A percentile compares a stretch with the other conserved stretches of the same genome.
Conservation (phyloP, 1,139 yeast genomes). For the Pneumocystis canis region DNA sequence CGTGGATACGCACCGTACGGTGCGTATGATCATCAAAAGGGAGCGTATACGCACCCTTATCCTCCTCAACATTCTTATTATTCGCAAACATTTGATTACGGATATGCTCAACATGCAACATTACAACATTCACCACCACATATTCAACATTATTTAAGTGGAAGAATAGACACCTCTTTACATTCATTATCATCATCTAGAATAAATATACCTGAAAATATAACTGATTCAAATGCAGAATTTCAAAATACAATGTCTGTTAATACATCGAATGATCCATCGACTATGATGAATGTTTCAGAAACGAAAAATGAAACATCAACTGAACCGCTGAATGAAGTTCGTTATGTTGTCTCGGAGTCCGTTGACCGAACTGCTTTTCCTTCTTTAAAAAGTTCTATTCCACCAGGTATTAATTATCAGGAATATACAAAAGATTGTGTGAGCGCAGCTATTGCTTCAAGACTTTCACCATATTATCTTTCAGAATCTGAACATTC, state of each 20-base stretch:
- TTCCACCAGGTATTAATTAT: slow-evolving; percentile 13
- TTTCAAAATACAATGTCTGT: no score
- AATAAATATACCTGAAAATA: no score
- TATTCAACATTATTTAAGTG: background rate
- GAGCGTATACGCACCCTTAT: background rate
- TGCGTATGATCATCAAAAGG: background rate
- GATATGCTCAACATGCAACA: background rate
- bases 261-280: no score
- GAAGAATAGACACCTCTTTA: no score
- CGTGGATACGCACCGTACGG: background rate
- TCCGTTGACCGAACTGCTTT: background rate
- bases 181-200: no score
- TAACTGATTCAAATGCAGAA: no score
- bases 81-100: background rate
- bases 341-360: background rate
- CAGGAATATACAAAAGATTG: slow-evolving; percentile 8
- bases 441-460: slow-evolving; percentile 29
- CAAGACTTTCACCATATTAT: slow-evolving; percentile 27
- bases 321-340: no score
- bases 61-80: background rate
- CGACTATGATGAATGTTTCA: no score
- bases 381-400: slow-evolving; percentile 6
- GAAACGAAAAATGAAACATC: no score
- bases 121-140: background rate
- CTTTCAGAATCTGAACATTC: slow-evolving; percentile 27